phyloP scores from a whole-genome alignment of 192 early-diverging fungal species.

The Allomyces arbusculus region DNA sequence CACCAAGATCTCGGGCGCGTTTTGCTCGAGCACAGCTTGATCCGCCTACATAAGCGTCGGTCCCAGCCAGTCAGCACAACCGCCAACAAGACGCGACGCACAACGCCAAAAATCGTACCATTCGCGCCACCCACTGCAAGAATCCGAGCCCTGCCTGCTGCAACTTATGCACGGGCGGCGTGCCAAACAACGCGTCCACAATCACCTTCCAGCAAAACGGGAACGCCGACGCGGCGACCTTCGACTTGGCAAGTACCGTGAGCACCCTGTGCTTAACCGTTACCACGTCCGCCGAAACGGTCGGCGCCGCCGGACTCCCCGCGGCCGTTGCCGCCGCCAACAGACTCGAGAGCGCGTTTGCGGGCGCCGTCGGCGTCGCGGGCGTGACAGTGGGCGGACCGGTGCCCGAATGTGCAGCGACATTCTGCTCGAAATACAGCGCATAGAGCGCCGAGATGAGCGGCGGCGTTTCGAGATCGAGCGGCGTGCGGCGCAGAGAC shows the following conservation, averaged over 20 bases:
- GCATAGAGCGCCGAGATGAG: not conserved
- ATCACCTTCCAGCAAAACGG: not conserved
- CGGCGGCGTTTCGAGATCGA: not conserved
- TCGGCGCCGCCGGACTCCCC: too few species aligned
- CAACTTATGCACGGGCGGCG: not conserved
- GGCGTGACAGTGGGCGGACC: not conserved
- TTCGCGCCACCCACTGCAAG: not conserved
- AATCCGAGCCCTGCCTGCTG: not conserved
- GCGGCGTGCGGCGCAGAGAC: not conserved
- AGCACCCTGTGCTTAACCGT: not conserved
- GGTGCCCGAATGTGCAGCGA: not conserved
- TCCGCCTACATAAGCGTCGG: not conserved
- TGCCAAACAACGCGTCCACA: not conserved
- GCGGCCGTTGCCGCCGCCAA: too few species aligned
- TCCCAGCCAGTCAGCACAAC: not conserved
- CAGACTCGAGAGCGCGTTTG: too few species aligned
- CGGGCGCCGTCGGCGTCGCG: not conserved
- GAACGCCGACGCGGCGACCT: not conserved
- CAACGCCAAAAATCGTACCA: not conserved
- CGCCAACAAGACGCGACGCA: not conserved
- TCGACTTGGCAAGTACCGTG: not conserved
- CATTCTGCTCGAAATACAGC: not conserved
- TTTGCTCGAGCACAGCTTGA: not conserved
- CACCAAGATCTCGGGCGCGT: not conserved
- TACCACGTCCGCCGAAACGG: not conserved